phyloP scores from a whole-genome alignment of 805 yeast species.

The Kodamaea restingae region DNA sequence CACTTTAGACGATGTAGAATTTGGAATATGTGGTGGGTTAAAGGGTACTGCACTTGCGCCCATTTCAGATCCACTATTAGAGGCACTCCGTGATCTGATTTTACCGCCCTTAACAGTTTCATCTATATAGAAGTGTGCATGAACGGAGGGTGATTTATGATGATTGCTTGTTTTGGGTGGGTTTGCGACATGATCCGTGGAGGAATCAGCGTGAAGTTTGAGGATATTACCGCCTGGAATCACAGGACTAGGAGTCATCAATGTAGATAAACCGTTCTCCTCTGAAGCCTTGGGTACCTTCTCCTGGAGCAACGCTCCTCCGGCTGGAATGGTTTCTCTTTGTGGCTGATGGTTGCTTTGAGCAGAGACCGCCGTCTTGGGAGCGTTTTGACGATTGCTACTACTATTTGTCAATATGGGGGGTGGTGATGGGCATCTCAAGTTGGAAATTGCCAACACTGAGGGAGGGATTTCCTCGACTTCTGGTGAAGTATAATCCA shows the following conservation, averaged over 20 bases:
- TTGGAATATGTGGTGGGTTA: conserved; percentile 4
- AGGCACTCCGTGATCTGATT: conserved; percentile 37
- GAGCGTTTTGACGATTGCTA: conserved; percentile 3
- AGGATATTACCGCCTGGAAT: conserved; percentile 3
- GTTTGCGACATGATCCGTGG: conserved; percentile 20
- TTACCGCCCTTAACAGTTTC: conserved; percentile 55
- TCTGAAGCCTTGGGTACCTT: conserved; percentile 9
- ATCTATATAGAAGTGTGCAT: conserved; percentile 73
- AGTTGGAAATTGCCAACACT: conserved; percentile 52
- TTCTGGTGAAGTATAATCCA: not conserved
- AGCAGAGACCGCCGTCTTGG: conserved; percentile 6
- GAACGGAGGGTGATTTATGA: conserved; percentile 60
- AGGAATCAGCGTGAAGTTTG: conserved; percentile 15
- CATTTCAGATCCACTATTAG: conserved; percentile 22
- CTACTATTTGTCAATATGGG: conserved; percentile 45
- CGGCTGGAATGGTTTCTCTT: conserved; percentile 40
- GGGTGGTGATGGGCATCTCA: conserved; percentile 71
- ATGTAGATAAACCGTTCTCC: not conserved
- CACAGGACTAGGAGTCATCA: conserved; percentile 2
- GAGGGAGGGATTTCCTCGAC: conserved; percentile 40
- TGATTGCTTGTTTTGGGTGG: conserved; percentile 37
- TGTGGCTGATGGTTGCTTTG: conserved; percentile 6
- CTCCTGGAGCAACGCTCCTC: conserved; percentile 41
- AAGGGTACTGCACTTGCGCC: not conserved
- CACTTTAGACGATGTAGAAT: conserved; percentile 5